Base-by-base conservation (phyloP, 352 stramenopile genomes). In the Phytophthora macrochlamydospora region DNA sequence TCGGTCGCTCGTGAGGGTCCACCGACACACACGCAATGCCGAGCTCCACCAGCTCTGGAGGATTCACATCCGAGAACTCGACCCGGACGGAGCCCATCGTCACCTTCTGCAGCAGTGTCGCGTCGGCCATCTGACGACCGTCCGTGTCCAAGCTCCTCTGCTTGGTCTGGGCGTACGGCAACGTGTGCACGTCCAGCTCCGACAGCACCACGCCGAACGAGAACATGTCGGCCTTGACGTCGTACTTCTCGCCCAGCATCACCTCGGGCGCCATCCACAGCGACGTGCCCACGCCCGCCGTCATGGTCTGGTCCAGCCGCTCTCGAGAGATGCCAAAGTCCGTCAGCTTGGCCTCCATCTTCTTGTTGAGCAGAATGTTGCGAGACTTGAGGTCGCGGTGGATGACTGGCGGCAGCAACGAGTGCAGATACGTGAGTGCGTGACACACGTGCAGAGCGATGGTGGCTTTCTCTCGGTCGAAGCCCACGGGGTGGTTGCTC, bases 331-430 rank as follows among this genome's bases (percentile, higher is more conserved):
- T 71, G 14, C 69, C 69, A 18, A 74, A 71, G 35, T 78, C 65
- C 2, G 51, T 62, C n/a, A 78, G 51, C 48, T 80, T 80, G 11
- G 66, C 66, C 14, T 62, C 46, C 42, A 72, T 46, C 1, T 38
- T 33, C 12, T 51, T 40, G 28, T 55, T 65, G 13, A 87, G 55
- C 13, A 90, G 62, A 37, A 89, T 78, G 53, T 87, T 87, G 42
- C 78, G 78, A 1, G 73, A 84, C 53, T 89, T 87, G 49, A 89
- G 67, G 56, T 89, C 79, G 24, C 79, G 77, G 55, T 89, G 79
- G 51, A 87, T 73, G 4, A 69, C 35, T 6, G 59, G 54, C 18
- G 65, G 52, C 18, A 35, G 31, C 2, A 73, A 45, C 24, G 65
- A 73, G 60, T 69, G 60, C 2, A 73, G 35, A 29, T 73, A 73